Evolutionary conservation across 23 red algal species (phyloP), one percentile per base, ranked within the genome.

Genomic region (Gracilaria caudata): DNA sequence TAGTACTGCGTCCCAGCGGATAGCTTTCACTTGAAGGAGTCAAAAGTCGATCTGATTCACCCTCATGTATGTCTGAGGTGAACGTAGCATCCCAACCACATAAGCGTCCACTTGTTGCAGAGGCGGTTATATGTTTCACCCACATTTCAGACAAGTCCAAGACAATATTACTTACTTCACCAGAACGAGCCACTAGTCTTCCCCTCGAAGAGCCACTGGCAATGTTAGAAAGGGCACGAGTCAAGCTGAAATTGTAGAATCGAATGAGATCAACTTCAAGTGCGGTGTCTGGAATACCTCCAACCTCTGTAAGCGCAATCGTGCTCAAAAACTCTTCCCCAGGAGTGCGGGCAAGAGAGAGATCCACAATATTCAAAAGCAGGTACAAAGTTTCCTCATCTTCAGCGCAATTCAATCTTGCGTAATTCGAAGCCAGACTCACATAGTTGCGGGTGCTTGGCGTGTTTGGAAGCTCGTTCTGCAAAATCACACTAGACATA

Each of bases 161-260:
- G 16, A 89, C 46, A 61, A 89, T 43, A 38, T 89, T 89, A 34
- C 72, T 89, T 24, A 89, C 86, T 34, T 77, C 86, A 45, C 86
- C 86, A 39, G 60, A 37, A n/a, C 14, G 39, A 29, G 86, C 54
- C 73, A 68, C 74, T 57, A 89, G 73, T 28, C 86, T 44, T 38
- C 38, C 38, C 49, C 86, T 56, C 26, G 86, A 79, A 3, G 86
- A 89, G 1, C 86, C 86, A 46, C 33, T 26, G 14, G 74, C 55
- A 60, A 89, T 64, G 24, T 30, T 41, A 28, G 71, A 80, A 60
- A 80, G 37, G 55, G 86, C 86, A 20, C 74, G 71, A 39, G 53
- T 89, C 55, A 89, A 68, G 41, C 57, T 79, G 74, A 89, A 89
- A 36, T 89, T 89, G 56, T 89, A 89, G 28, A 89, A 89, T 16